Evolutionary conservation across 2,329 filamentous ascomycete genomes (phyloP).

Genomic region (Colletotrichum brevisporum): DNA sequence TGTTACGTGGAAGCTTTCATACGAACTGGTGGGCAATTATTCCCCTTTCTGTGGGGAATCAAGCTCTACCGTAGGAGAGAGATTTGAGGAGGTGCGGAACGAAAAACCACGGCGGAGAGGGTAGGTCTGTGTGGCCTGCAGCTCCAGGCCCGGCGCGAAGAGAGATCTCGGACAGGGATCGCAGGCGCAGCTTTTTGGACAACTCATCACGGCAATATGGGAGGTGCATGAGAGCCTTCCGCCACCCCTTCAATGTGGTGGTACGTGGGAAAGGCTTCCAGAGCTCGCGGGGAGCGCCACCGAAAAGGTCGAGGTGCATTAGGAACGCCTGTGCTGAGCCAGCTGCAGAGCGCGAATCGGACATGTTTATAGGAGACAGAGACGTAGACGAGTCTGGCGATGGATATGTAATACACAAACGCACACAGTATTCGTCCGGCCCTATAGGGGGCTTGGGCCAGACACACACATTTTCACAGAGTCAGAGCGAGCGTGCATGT

Average conservation of each 20-base stretch:
- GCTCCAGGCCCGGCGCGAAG: slow-evolving; percentile 10
- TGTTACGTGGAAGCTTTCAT: slow-evolving; percentile 27
- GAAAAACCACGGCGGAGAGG: slow-evolving; percentile 12
- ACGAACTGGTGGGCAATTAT: no score
- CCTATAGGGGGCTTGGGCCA: not conserved
- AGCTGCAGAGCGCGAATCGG: slow-evolving; percentile 33
- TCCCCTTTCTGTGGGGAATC: not conserved
- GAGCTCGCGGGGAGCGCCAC: slow-evolving; percentile 13
- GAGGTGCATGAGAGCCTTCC: slow-evolving; percentile 20
- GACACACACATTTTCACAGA: not conserved
- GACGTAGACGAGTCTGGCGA: slow-evolving; percentile 7
- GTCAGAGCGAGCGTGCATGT: slow-evolving; percentile 4
- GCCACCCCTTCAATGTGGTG: not conserved
- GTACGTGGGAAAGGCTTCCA: slow-evolving; percentile 8
- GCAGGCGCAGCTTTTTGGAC: slow-evolving; percentile 33
- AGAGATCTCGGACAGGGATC: slow-evolving; percentile 36
- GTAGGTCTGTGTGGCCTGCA: slow-evolving; percentile 17
- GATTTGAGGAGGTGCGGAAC: slow-evolving; percentile 10
- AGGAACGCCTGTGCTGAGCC: slow-evolving; percentile 12
- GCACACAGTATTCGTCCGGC: slow-evolving; percentile 22
- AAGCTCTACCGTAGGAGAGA: not conserved
- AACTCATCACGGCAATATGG: slow-evolving; percentile 38
- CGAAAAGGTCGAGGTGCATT: slow-evolving; percentile 36
- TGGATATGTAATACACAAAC: slow-evolving; percentile 30
- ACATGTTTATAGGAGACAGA: slow-evolving; percentile 2